A percentile compares a stretch with the other conserved stretches of the same genome.
These are phyloP conservation scores for Artemisia annua DNA, from an alignment of 129 eudicot species.

Conservation along the genomic window DNA sequence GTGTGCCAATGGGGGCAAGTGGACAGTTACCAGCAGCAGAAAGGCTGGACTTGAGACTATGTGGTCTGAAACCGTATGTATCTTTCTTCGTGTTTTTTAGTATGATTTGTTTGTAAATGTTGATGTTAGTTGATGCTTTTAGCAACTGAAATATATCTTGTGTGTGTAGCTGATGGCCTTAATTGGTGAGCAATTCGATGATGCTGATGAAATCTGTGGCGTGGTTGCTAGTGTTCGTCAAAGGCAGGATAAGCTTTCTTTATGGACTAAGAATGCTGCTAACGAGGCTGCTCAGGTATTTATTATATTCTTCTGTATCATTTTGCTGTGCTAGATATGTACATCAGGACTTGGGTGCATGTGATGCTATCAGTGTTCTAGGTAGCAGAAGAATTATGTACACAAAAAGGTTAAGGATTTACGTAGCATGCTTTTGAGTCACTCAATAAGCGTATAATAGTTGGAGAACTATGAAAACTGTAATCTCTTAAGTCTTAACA, in stretches of 20 bases:
- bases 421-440: neutral
- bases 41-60: slow-evolving; percentile 66
- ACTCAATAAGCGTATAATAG: neutral
- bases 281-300: slow-evolving; percentile 90
- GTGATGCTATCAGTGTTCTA: too few relatives aligned
- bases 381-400: too few relatives aligned
- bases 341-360: neutral
- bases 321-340: neutral
- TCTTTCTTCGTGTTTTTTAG: neutral
- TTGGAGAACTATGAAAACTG: neutral
- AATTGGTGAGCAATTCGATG: slow-evolving; percentile 91
- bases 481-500: neutral
- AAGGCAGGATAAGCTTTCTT: slow-evolving; percentile 69
- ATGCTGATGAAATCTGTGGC: slow-evolving; percentile 91
- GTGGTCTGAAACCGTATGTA: slow-evolving; percentile 91
- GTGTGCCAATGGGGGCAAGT: slow-evolving; percentile 95
- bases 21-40: slow-evolving; percentile 69
- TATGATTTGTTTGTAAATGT: neutral
- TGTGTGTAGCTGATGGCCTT: slow-evolving; percentile 69
- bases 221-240: slow-evolving; percentile 85
- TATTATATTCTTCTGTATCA: slow-evolving; percentile 1
- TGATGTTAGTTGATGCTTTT: neutral
- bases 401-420: neutral
- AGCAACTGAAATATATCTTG: neutral
- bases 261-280: slow-evolving; percentile 89